Conservation (phyloP, 306 rosid species). For the Cyamopsis tetragonoloba region DNA sequence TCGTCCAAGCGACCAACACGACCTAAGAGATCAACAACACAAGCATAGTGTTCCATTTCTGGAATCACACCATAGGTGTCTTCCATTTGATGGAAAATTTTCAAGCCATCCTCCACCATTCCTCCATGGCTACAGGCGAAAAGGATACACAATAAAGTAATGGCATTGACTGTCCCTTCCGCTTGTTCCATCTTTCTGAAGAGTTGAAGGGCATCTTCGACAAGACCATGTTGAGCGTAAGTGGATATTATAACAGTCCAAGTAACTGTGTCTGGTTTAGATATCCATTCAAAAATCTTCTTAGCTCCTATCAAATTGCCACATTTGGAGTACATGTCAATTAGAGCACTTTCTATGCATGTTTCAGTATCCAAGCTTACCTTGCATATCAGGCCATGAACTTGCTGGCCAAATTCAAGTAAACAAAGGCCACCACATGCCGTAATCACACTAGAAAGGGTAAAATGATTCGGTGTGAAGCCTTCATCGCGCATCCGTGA, state of each 20-base stretch:
- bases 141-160: constrained; percentile 61
- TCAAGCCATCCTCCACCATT: constrained; percentile 64
- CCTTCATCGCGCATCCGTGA: constrained; percentile 55
- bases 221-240: constrained; percentile 66
- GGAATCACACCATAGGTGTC: constrained; percentile 46
- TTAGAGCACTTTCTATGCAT: constrained; percentile 64
- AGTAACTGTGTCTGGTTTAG: constrained; percentile 59
- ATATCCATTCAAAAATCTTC: constrained; percentile 45
- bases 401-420: constrained; percentile 60
- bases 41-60: constrained; percentile 68
- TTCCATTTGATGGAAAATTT: constrained; percentile 50
- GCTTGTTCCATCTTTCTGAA: constrained; percentile 53
- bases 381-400: constrained; percentile 63
- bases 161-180: constrained; percentile 43
- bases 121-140: constrained; percentile 83
- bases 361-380: constrained; percentile 45
- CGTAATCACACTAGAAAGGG: constrained; percentile 61
- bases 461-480: constrained; percentile 55
- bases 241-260: constrained; percentile 78
- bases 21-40: constrained; percentile 70
- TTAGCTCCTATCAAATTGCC: constrained; percentile 46
- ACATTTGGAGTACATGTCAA: constrained; percentile 73
- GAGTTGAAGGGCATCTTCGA: constrained; percentile 53
- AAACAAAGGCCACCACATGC: constrained; percentile 61
- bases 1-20: constrained; percentile 54